A percentile compares a stretch with the other conserved stretches of the same genome.
Conservation (phyloP, 2,329 filamentous ascomycete species). For the Peltaster fructicola region DNA sequence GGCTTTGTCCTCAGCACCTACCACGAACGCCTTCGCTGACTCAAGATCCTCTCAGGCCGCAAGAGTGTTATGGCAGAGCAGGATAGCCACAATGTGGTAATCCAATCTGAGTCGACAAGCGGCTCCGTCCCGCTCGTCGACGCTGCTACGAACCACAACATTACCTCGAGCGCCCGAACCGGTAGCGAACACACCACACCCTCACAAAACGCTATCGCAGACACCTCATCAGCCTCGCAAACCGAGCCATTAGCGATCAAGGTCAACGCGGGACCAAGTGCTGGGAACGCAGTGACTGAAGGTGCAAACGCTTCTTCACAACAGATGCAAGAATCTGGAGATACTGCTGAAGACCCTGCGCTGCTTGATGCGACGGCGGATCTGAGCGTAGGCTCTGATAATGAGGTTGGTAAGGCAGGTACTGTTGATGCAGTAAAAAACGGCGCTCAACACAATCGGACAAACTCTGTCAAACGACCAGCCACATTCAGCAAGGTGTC, state of each 20-base stretch:
- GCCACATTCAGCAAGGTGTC: conserved; percentile 70
- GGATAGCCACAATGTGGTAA: conserved; percentile 54
- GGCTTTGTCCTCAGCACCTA: no score
- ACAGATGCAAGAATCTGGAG: conserved; percentile 6
- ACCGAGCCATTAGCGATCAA: conserved; percentile 1
- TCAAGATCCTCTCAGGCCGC: conserved; percentile 8
- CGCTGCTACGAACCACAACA: conserved; percentile 40
- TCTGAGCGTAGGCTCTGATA: conserved; percentile 59
- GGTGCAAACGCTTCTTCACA: conserved; percentile 4
- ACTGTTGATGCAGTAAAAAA: conserved; percentile 33
- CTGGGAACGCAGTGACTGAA: conserved; percentile 13
- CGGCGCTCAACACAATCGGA: conserved; percentile 40
- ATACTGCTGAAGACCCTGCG: conserved; percentile 37
- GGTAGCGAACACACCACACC: conserved; percentile 29
- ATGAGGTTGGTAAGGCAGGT: conserved; percentile 47
- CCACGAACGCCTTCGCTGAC: no score
- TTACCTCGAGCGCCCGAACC: conserved; percentile 36
- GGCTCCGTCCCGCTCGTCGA: conserved; percentile 42
- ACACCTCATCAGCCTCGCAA: conserved; percentile 7
- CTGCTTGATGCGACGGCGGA: conserved; percentile 46
- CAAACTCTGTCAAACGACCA: conserved; percentile 49
- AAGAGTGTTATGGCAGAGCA: conserved; percentile 54
- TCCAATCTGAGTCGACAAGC: conserved; percentile 50
- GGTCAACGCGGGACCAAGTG: conserved; percentile 14
- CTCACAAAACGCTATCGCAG: conserved; percentile 12